phyloP scores from a whole-genome alignment of 805 yeast genomes.

The Starmerella sp. region DNA sequence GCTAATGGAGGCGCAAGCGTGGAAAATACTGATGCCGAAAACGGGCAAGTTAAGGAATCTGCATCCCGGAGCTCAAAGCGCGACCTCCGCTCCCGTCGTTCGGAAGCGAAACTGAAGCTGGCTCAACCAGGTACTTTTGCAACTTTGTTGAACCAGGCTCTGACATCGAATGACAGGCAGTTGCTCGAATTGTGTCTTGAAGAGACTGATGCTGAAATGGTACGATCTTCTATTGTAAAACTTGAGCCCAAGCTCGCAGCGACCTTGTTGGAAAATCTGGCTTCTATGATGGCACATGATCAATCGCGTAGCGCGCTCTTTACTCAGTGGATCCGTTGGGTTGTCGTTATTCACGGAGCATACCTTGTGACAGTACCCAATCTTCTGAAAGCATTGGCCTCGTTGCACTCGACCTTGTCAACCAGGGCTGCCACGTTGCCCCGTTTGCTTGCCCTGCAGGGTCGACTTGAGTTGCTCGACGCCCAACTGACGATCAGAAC shows the following conservation, averaged over 20 bases:
- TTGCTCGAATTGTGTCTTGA: slow-evolving; percentile 71
- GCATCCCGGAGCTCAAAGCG: slow-evolving; percentile 24
- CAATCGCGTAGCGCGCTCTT: slow-evolving; percentile 43
- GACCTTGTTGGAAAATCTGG: slow-evolving; percentile 37
- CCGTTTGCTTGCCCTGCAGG: slow-evolving; percentile 67
- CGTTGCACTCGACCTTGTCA: slow-evolving; percentile 46
- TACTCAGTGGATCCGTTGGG: slow-evolving; percentile 70
- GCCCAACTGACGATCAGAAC: slow-evolving; percentile 63
- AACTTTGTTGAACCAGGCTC: slow-evolving; percentile 76
- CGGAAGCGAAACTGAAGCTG: slow-evolving; percentile 33
- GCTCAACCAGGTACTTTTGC: slow-evolving; percentile 67
- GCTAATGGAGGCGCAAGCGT: slow-evolving; percentile 20
- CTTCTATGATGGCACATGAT: slow-evolving; percentile 40
- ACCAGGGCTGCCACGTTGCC: slow-evolving; percentile 51
- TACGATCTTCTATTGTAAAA: slow-evolving; percentile 45
- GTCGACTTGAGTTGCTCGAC: slow-evolving; percentile 64
- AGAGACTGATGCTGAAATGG: slow-evolving; percentile 40
- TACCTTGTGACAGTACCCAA: slow-evolving; percentile 43
- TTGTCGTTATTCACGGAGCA: slow-evolving; percentile 59
- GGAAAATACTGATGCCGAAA: neutral
- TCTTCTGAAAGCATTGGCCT: slow-evolving; percentile 44
- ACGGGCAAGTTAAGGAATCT: neutral
- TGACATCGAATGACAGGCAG: slow-evolving; percentile 75
- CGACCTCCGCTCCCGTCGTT: slow-evolving; percentile 2
- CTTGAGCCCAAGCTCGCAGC: slow-evolving; percentile 38